phyloP scores from a whole-genome alignment of 2,329 filamentous ascomycete species.

The Dendrostoma leiphaemia region DNA sequence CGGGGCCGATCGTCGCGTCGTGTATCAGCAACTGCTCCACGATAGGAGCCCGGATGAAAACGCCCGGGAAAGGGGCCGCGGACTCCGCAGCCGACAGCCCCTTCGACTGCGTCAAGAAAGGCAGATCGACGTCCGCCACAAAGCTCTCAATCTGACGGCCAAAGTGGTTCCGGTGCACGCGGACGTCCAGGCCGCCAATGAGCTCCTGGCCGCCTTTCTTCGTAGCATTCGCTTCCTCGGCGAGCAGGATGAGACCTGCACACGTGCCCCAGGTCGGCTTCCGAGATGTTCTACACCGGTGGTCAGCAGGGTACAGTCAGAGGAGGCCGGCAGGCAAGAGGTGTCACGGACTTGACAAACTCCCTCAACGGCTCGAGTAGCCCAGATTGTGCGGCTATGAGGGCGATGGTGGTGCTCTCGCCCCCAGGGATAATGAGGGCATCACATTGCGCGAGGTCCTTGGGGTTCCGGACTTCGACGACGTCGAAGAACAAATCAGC shows the following conservation, averaged over 20 bases:
- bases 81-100: slow-evolving; percentile 18
- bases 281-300: slow-evolving; percentile 58
- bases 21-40: slow-evolving; percentile 72
- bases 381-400: slow-evolving; percentile 78
- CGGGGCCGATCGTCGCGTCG: slow-evolving; percentile 30
- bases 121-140: slow-evolving; percentile 69
- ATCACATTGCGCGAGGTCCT: slow-evolving; percentile 71
- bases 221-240: slow-evolving; percentile 81
- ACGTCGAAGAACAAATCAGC: slow-evolving; percentile 52
- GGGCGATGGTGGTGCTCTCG: slow-evolving; percentile 89
- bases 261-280: slow-evolving; percentile 96
- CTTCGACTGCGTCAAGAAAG: slow-evolving; percentile 56
- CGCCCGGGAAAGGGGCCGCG: slow-evolving; percentile 65
- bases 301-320: slow-evolving; percentile 11
- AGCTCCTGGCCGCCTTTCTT: slow-evolving; percentile 92
- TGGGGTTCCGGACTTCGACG: slow-evolving; percentile 74
- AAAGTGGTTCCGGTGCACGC: slow-evolving; percentile 93
- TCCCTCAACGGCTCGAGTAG: slow-evolving; percentile 80
- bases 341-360: slow-evolving; percentile 76
- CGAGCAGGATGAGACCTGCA: slow-evolving; percentile 87
- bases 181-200: slow-evolving; percentile 86
- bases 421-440: slow-evolving; percentile 89
- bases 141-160: slow-evolving; percentile 93
- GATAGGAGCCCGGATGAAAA: slow-evolving; percentile 93
- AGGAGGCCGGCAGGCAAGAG: background rate